Evolutionary conservation across 371 early-diverging fungal species (phyloP), one percentile per base, ranked within the genome.

Genomic region (Dentiscutata heterogama): DNA sequence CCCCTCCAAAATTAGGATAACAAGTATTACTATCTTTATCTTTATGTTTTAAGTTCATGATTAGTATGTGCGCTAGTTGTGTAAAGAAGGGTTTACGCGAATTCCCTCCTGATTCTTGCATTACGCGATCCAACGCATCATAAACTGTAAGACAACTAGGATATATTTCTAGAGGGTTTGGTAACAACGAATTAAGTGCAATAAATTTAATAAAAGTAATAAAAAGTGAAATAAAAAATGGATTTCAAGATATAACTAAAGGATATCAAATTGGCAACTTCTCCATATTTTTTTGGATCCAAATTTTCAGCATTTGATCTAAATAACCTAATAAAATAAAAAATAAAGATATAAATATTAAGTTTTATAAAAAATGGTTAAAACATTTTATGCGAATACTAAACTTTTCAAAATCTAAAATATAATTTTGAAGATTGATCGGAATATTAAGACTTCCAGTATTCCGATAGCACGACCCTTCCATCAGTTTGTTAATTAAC

Each of bases 81-180:
- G 53, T 29, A 20, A 78, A 78, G 50, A 65, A 46, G 22, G 51
- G 18, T 78, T 78, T 78, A 27, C 42, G 54, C 16, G 10, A 31
- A 18, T 18, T 31, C 20, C 29, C 56, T 18, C 13, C n/a, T 2
- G 51, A 51, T 53, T 65, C 35, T 11, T 22, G n/a, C 29, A 73
- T 25, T 54, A 31, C 18, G 16, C 14, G 31, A 54, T 73, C 74
- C 18, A 73, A 18, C 2, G 74, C 74, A 54, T 27, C 51, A 54
- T 73, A 73, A 73, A 73, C 3, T 56, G 74, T 54, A 54, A n/a
- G 51, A 73, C 7, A 27, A 54, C 20, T 29, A 20, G 51, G 29
- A 54, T 51, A 31, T 29, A 73, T 54, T 31, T 56, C 74, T 73
- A 73, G 20, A 31, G 56, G 54, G 74, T 73, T 54, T 54, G 27